A percentile compares a stretch with the other conserved stretches of the same genome.
Evolutionary conservation across 2,329 filamentous ascomycete species (phyloP).

Genomic region (Fusarium pseudonygamai): DNA sequence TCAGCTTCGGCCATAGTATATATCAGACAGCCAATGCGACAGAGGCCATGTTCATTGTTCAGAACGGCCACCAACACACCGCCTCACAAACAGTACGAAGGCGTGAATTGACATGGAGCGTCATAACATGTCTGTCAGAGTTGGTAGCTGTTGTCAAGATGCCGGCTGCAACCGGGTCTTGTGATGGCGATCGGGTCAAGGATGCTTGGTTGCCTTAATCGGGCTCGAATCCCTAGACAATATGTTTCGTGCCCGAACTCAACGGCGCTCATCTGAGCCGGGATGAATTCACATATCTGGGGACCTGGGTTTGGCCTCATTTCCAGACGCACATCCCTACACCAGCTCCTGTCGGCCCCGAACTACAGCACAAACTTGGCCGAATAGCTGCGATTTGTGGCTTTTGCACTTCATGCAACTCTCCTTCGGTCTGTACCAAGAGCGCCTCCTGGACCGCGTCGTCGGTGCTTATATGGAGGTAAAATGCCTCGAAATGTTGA

Average conservation of each 20-base stretch:
- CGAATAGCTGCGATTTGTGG: constrained; percentile 26
- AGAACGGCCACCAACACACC: constrained; percentile 22
- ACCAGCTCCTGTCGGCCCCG: constrained; percentile 2
- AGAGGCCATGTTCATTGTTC: constrained; percentile 2
- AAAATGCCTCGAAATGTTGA: constrained; percentile 31
- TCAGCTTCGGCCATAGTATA: neutral
- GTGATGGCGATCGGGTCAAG: constrained; percentile 32
- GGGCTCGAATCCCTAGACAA: constrained; percentile 9
- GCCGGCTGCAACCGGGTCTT: constrained; percentile 32
- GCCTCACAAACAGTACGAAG: constrained; percentile 14
- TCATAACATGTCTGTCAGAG: constrained; percentile 20
- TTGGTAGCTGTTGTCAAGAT: constrained; percentile 29
- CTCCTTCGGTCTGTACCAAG: constrained; percentile 33
- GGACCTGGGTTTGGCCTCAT: constrained; percentile 29
- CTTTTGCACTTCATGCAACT: constrained; percentile 31
- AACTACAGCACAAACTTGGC: constrained; percentile 12
- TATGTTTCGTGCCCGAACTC: constrained; percentile 12
- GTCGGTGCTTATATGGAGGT: constrained; percentile 29
- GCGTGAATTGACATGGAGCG: neutral
- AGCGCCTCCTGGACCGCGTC: constrained; percentile 31
- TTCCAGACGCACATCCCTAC: constrained; percentile 12
- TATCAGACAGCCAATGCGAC: constrained; percentile 11
- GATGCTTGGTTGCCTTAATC: constrained; percentile 32
- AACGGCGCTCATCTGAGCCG: constrained; percentile 20
- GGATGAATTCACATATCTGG: constrained; percentile 9